Conservation (phyloP, 495 filamentous ascomycete species). For the Neurospora sp. region DNA sequence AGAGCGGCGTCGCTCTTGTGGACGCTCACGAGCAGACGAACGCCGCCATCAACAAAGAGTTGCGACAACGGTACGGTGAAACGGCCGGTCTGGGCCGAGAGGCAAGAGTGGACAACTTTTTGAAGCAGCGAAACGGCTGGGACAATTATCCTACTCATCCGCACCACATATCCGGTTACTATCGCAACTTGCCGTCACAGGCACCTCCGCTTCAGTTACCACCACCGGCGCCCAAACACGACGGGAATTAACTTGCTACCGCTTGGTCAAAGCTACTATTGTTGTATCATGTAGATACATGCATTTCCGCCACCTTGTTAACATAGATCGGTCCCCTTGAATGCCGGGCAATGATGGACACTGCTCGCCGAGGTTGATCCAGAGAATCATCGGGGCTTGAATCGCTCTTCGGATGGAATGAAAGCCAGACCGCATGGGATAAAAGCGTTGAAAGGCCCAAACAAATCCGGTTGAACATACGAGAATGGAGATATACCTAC, state of each 20-base stretch:
- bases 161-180: not conserved
- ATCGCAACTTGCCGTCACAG: not conserved
- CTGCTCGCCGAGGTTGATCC: not conserved
- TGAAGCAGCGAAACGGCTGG: constrained; percentile 52
- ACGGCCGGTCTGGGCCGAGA: constrained; percentile 42
- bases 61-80: constrained; percentile 46
- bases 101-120: constrained; percentile 61
- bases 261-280: not conserved
- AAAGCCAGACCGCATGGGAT: constrained; percentile 15
- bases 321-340: not conserved
- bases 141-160: constrained; percentile 9
- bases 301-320: not conserved
- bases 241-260: not conserved
- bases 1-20: constrained; percentile 44
- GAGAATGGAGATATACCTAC: not conserved
- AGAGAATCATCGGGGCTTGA: not conserved
- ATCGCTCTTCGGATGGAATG: constrained; percentile 15
- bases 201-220: not conserved
- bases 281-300: not conserved
- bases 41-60: constrained; percentile 48
- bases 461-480: not conserved
- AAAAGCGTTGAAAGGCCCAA: constrained; percentile 10
- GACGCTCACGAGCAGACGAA: constrained; percentile 54
- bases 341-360: not conserved
- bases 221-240: not conserved